Evolutionary conservation across 306 rosid species (phyloP), one percentile per base, ranked within the genome.

Genomic region (Begonia fuchsioides): DNA sequence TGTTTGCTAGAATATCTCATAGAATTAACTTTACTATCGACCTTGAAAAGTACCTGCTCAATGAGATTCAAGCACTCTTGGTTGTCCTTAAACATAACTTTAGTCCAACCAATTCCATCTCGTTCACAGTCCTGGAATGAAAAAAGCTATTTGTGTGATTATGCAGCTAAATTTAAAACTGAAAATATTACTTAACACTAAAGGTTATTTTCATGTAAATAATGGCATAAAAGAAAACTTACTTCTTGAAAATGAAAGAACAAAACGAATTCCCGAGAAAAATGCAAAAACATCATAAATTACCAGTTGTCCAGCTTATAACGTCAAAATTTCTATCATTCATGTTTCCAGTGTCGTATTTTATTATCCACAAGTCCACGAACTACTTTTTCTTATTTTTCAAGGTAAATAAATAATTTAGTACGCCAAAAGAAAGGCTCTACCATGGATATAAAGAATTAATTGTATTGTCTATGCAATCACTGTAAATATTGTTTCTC

Each of bases 51-150:
- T 65, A 92, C 99, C 99, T 86, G 82, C 77, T 92, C 99, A 66
- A 86, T 71, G 19, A 92, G 93, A 73, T 79, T 77, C 78, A 92
- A 70, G 76, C 99, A 86, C 63, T 73, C 83, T 78, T 73, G 94
- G 67, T 92, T 92, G 85, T 86, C 99, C 65, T 77, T 81, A 51
- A 86, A 92, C 35, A 81, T 87, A 43, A 86, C 84, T 76, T 59
- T 79, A 15, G 74, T 75, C 86, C 80, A 69, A 77, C 82, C 94
- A 63, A 92, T 54, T 15, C 99, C 99, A 51, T 92, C 87, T 69
- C 67, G 60, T 64, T 92, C 94, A 12, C 72, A 92, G 50, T 92
- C 96, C 99, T 92, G 83, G 69, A 69, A 68, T 58, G 51, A 47
- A 47, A 47, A 11, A 41, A 11, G 45, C 45, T 41, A 41, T 6